A percentile compares a stretch with the other conserved stretches of the same genome.
Evolutionary conservation across 768 basidiomycete species (phyloP).

Genomic region (Lactifluus volemus): DNA sequence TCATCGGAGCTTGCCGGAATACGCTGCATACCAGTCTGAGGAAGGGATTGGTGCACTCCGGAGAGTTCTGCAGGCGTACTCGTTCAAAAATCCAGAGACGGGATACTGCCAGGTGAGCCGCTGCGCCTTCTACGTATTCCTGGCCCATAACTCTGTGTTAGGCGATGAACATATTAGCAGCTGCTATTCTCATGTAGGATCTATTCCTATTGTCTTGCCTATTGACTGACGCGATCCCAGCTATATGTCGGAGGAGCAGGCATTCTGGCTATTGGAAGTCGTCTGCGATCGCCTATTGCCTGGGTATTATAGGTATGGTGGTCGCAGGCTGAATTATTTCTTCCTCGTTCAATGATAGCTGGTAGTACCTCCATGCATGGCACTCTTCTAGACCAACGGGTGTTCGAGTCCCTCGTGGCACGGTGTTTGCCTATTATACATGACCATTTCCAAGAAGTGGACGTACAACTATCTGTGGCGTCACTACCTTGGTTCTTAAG

Average conservation of each 20-base stretch:
- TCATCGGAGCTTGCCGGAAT: constrained; percentile 92
- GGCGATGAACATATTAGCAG: constrained; percentile 98
- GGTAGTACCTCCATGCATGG: constrained; percentile 87
- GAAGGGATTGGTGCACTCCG: constrained; percentile 80
- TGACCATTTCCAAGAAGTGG: constrained; percentile 83
- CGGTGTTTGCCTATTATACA: constrained; percentile 88
- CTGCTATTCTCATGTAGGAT: constrained; percentile 84
- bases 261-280: constrained; percentile 94
- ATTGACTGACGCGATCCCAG: constrained; percentile 35
- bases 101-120: constrained; percentile 83
- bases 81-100: constrained; percentile 87
- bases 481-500: constrained; percentile 98
- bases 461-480: constrained; percentile 95
- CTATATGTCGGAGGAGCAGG: constrained; percentile 98
- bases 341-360: constrained; percentile 32
- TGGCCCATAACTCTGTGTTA: constrained; percentile 23
- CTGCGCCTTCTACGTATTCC: background rate
- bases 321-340: background rate
- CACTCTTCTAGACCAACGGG: constrained; percentile 94
- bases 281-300: constrained; percentile 91
- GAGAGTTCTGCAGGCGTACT: constrained; percentile 90
- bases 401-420: constrained; percentile 90
- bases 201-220: background rate
- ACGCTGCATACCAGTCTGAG: constrained; percentile 88
- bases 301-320: constrained; percentile 86